Percentiles rank a stretch among this genome's conserved stretches.
Conservation (phyloP, 306 rosid genomes). For the Cicer chorassanicum region DNA sequence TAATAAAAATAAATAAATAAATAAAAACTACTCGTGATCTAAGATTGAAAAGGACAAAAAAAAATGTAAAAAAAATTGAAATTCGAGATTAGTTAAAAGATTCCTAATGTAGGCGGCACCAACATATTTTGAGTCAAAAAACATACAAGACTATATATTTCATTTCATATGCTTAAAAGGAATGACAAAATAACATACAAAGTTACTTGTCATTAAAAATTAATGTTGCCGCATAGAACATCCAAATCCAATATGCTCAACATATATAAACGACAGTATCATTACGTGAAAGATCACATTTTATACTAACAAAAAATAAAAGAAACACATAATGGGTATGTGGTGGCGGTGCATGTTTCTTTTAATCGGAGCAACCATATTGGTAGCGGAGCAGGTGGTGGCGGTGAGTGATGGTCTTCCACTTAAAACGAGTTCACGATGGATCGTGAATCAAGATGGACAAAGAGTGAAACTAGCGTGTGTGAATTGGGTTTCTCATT, state of each 20-base stretch:
- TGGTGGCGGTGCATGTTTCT: constrained; percentile 6
- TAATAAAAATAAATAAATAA: too few relatives aligned
- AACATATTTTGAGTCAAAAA: too few relatives aligned
- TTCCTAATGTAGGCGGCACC: too few relatives aligned
- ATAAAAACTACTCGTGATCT: too few relatives aligned
- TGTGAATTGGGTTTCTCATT: constrained; percentile 86
- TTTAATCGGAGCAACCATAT: neutral
- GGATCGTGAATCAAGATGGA: constrained; percentile 73
- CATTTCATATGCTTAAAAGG: neutral
- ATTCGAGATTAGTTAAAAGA: too few relatives aligned
- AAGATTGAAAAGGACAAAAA: too few relatives aligned
- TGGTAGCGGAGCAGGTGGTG: neutral
- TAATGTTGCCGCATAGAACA: neutral
- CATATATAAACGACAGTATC: neutral
- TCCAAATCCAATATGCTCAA: neutral
- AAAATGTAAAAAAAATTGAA: too few relatives aligned
- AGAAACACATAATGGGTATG: constrained; percentile 17
- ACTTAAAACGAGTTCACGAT: constrained; percentile 68
- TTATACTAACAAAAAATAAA: neutral
- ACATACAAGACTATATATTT: neutral
- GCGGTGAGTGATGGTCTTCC: constrained; percentile 44
- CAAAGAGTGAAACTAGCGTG: constrained; percentile 84
- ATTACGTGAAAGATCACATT: neutral
- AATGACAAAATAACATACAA: constrained; percentile 27
- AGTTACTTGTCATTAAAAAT: constrained; percentile 5